Percentiles rank a stretch among this genome's conserved stretches.
phyloP scores from a whole-genome alignment of 1,284 basidiomycete species.

The Fomes fomentarius region DNA sequence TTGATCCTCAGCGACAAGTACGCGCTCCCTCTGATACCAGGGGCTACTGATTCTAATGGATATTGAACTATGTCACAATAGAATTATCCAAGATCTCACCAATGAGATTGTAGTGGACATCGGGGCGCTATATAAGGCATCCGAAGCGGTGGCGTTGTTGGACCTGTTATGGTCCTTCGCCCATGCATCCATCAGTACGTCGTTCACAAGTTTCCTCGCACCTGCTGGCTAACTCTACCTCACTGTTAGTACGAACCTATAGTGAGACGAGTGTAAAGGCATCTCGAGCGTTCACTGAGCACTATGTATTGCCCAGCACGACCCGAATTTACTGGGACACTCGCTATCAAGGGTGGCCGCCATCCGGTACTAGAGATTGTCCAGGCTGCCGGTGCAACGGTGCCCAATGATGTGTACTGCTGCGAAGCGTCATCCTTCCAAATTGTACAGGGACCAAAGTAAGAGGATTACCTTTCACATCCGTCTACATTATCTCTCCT shows the following conservation, averaged over 20 bases:
- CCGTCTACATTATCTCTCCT: neutral
- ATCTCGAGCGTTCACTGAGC: neutral
- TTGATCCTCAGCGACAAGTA: conserved; percentile 80
- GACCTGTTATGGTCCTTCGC: conserved; percentile 90
- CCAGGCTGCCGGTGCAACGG: conserved; percentile 67
- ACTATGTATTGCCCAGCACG: conserved; percentile 56
- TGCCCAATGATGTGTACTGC: conserved; percentile 88
- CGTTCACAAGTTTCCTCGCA: neutral
- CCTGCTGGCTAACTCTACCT: neutral
- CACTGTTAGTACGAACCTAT: conserved; percentile 65
- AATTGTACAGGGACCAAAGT: conserved; percentile 90
- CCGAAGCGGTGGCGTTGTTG: conserved; percentile 86
- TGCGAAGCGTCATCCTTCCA: conserved; percentile 84
- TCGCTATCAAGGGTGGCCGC: conserved; percentile 85
- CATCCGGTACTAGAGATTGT: conserved; percentile 86
- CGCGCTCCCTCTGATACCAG: too few relatives aligned
- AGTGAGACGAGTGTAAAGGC: conserved; percentile 42
- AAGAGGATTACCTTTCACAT: too few relatives aligned
- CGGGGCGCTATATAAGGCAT: conserved; percentile 82
- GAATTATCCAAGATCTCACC: conserved; percentile 76
- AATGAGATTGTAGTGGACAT: conserved; percentile 66
- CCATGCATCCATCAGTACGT: conserved; percentile 74
- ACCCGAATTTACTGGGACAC: conserved; percentile 84
- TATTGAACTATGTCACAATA: too few relatives aligned
- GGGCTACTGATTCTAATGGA: too few relatives aligned